Evolutionary conservation across 1,284 basidiomycete genomes (phyloP).

Genomic region (Ustilago cynodontis): DNA sequence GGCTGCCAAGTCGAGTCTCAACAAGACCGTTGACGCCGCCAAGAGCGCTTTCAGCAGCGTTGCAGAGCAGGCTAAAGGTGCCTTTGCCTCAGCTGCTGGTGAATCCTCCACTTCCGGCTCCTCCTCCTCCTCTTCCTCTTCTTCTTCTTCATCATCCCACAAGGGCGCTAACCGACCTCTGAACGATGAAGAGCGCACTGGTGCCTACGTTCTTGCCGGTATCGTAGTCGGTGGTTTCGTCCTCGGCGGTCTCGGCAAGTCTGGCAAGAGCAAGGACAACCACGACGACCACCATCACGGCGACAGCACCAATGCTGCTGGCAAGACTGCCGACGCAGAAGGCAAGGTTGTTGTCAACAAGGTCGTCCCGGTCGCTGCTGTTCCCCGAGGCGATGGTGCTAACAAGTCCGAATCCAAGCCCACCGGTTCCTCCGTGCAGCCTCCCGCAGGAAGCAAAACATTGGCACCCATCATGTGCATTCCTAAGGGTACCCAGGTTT

Average conservation of each 20-base stretch:
- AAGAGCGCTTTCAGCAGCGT: slow-evolving; percentile 36
- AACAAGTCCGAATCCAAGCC: slow-evolving; percentile 22
- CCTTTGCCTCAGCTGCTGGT: slow-evolving; percentile 31
- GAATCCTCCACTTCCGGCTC: slow-evolving; percentile 23
- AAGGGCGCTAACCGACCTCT: slow-evolving; percentile 71
- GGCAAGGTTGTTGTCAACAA: slow-evolving; percentile 12
- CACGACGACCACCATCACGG: slow-evolving; percentile 16
- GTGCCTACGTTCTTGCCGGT: slow-evolving; percentile 75
- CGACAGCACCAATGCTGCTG: background rate
- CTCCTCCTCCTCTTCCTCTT: slow-evolving; percentile 33
- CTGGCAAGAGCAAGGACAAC: slow-evolving; percentile 33
- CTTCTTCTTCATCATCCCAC: slow-evolving; percentile 10
- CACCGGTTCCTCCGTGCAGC: slow-evolving; percentile 23
- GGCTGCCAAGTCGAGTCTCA: slow-evolving; percentile 23
- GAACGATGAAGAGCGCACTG: slow-evolving; percentile 74
- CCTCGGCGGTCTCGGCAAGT: slow-evolving; percentile 72
- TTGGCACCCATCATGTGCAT: slow-evolving; percentile 52
- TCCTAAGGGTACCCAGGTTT: slow-evolving; percentile 41
- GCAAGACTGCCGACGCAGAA: slow-evolving; percentile 10
- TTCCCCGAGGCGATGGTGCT: slow-evolving; percentile 30
- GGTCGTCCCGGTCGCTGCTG: slow-evolving; percentile 33
- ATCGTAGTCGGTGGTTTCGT: slow-evolving; percentile 75
- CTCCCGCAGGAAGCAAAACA: slow-evolving; percentile 41
- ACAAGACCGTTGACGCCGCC: slow-evolving; percentile 40
- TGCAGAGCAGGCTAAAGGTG: slow-evolving; percentile 45